Evolutionary conservation across 2,329 filamentous ascomycete species (phyloP), one percentile per base, ranked within the genome.

Genomic region (Colletotrichum abscissum): DNA sequence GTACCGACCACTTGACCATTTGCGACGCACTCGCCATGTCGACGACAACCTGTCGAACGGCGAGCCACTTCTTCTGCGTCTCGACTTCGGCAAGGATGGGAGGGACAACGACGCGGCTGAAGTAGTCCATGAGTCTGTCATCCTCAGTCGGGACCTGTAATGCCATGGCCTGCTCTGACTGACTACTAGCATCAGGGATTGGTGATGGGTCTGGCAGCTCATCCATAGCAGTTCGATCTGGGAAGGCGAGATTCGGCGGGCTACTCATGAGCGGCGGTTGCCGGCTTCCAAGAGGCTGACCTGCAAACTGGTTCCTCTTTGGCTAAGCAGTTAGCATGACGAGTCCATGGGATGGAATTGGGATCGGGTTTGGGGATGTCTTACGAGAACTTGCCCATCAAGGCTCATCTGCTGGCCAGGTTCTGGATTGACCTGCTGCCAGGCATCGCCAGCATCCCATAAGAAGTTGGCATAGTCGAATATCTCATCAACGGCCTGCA

Each of bases 1-100:
- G 80, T 26, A 89, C 86, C 7, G 87, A 86, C 75, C 82, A 82
- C 19, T 80, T 80, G 5, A 89, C 84, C 80, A 89, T 85, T 3
- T 81, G 76, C 0, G 87, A 89, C 9, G 83, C 79, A 22, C 80
- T 80, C 4, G 87, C 84, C 84, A 89, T 87, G 2, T 83, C 80
- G 1, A 86, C 81, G 22, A 89, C 68, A 35, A 85, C 81, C 58
- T 86, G 84, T 5, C 87, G 82, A 75, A 88, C 87, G 0, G 84
- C 81, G 2, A 85, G 80, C 88, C 88, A 89, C 64, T 85, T 86
- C 75, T 85, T 86, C 67, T 87, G 84, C 7, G 86, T 87, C 75
- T 89, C 88, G 0, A 89, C 85, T 60, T 88, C 85, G 22, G 85
- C 85, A 4, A 89, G 82, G 33, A 89, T 88, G 1, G 87, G 87